These are phyloP conservation scores for Buxus sempervirens DNA, from an alignment of 164 flowering plant genomes.

Conservation along the genomic window DNA sequence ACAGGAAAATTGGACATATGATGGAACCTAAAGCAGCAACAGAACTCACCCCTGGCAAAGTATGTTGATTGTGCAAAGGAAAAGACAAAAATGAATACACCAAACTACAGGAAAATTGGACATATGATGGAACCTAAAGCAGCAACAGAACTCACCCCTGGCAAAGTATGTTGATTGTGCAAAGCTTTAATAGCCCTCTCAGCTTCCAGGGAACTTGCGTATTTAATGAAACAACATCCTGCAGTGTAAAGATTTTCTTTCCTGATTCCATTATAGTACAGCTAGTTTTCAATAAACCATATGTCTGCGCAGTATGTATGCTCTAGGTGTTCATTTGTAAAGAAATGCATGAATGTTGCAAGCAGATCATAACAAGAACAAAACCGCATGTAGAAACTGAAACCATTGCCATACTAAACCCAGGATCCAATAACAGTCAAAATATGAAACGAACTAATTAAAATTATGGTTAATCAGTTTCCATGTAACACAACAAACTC, in stretches of 20 bases:
- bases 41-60: conserved; percentile 85
- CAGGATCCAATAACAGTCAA: neutral
- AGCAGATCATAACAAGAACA: neutral
- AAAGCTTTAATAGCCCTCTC: conserved; percentile 87
- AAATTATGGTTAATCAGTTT: neutral
- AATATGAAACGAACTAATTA: neutral
- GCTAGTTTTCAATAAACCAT: conserved; percentile 10
- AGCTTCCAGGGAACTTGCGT: conserved; percentile 88
- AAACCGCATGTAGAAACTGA: neutral
- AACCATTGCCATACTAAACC: neutral
- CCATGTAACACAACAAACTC: neutral
- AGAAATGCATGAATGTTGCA: neutral
- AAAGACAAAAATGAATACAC: conserved; percentile 13
- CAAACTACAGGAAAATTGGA: neutral
- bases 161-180: conserved; percentile 85
- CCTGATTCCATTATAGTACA: conserved; percentile 23
- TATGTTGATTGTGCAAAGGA: conserved; percentile 64
- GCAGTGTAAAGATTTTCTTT: conserved; percentile 40
- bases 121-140: neutral
- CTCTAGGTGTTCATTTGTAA: neutral
- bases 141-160: conserved; percentile 66
- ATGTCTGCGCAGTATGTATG: neutral
- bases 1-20: neutral
- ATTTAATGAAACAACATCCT: conserved; percentile 98
- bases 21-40: conserved; percentile 8